Conservation (phyloP, 768 basidiomycete genomes). For the Agaricus blazei region DNA sequence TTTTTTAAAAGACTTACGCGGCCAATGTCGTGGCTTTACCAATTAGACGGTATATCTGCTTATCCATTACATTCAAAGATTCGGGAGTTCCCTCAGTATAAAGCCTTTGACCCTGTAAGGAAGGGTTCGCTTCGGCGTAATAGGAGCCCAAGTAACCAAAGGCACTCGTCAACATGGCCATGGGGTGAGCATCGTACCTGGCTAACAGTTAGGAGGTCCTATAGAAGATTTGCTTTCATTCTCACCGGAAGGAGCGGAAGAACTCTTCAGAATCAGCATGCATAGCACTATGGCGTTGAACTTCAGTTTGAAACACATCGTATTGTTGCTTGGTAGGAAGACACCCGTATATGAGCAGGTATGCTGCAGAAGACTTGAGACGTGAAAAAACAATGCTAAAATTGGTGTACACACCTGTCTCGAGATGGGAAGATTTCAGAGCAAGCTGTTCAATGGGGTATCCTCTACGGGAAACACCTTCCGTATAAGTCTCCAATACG, state of each 20-base stretch:
- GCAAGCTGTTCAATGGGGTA: slow-evolving; percentile 94
- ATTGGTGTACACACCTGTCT: slow-evolving; percentile 37
- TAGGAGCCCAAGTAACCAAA: slow-evolving; percentile 87
- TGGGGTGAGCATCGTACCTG: slow-evolving; percentile 89
- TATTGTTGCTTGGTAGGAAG: slow-evolving; percentile 64
- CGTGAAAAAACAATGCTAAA: not conserved
- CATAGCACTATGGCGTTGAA: slow-evolving; percentile 68
- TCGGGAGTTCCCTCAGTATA: slow-evolving; percentile 62
- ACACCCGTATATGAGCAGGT: slow-evolving; percentile 84
- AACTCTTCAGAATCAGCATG: slow-evolving; percentile 68
- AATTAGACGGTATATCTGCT: slow-evolving; percentile 85
- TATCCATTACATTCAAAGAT: slow-evolving; percentile 81
- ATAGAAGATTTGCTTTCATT: not conserved
- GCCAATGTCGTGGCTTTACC: slow-evolving; percentile 88
- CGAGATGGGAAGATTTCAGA: slow-evolving; percentile 71
- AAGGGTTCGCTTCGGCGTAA: slow-evolving; percentile 86
- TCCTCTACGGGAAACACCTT: slow-evolving; percentile 44
- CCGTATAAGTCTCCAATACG: not conserved
- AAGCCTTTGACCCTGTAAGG: slow-evolving; percentile 80
- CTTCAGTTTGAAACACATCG: slow-evolving; percentile 63
- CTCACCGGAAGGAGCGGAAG: slow-evolving; percentile 61
- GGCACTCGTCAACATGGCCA: slow-evolving; percentile 84
- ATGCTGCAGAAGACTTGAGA: slow-evolving; percentile 34
- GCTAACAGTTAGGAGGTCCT: not conserved
- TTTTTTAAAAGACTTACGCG: slow-evolving; percentile 43